These are phyloP conservation scores for Amaranthus cruentus DNA, from an alignment of 148 eudicot species.

Conservation along the genomic window DNA sequence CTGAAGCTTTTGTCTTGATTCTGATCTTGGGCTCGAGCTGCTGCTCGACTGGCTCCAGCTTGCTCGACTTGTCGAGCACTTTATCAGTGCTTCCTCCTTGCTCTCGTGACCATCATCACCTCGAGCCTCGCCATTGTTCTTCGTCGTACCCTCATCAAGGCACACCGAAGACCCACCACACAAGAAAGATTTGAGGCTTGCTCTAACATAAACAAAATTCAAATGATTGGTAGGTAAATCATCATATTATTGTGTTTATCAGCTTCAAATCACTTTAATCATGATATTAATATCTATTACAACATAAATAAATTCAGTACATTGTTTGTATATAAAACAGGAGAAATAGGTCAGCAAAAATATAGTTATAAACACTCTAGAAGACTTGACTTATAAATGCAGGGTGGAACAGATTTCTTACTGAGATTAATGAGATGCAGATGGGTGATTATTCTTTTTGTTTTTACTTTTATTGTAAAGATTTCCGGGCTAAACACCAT, in stretches of 20 bases:
- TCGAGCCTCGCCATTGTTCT: too few relatives aligned
- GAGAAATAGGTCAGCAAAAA: background rate
- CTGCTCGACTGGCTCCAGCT: too few relatives aligned
- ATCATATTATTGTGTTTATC: conserved; percentile 5
- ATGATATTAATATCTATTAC: background rate
- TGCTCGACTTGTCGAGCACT: too few relatives aligned
- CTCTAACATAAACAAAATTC: conserved; percentile 7
- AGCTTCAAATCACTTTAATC: background rate
- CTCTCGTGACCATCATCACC: too few relatives aligned
- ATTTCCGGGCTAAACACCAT: conserved; percentile 1
- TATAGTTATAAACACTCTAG: background rate
- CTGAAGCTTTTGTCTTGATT: too few relatives aligned
- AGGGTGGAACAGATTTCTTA: background rate
- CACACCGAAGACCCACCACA: too few relatives aligned
- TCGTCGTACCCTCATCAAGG: too few relatives aligned
- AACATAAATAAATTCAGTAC: background rate
- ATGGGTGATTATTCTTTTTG: conserved; percentile 16
- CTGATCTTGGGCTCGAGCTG: too few relatives aligned
- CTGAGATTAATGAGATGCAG: background rate
- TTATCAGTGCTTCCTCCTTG: too few relatives aligned
- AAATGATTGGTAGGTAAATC: conserved; percentile 24
- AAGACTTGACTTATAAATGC: too few relatives aligned
- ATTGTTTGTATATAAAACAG: background rate
- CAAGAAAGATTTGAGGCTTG: background rate
- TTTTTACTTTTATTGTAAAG: conserved; percentile 11